phyloP scores from a whole-genome alignment of 2,329 filamentous ascomycete genomes.

The Hymenotorrendiella dingleyae region DNA sequence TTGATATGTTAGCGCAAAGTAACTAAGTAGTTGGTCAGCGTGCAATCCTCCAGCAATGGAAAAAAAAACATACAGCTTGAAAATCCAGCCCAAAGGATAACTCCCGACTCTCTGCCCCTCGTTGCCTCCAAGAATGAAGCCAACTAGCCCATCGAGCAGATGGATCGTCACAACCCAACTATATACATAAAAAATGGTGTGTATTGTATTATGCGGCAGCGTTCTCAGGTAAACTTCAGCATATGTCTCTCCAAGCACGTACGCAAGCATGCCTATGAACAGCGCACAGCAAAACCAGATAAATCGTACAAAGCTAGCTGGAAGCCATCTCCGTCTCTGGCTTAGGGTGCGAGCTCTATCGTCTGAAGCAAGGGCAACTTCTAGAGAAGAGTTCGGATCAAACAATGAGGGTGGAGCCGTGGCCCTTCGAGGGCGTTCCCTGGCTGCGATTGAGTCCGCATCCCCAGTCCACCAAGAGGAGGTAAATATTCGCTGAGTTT shows the following conservation, averaged over 20 bases:
- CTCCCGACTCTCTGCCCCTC: conserved; percentile 62
- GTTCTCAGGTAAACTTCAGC: conserved; percentile 64
- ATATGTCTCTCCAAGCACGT: conserved; percentile 63
- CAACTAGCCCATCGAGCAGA: conserved; percentile 56
- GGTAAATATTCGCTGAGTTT: conserved; percentile 63
- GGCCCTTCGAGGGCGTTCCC: conserved; percentile 35
- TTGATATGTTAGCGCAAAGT: conserved; percentile 65
- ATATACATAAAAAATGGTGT: conserved; percentile 65
- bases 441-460: conserved; percentile 36
- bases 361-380: conserved; percentile 26
- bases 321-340: conserved; percentile 44
- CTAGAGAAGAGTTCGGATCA: conserved; percentile 27
- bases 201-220: conserved; percentile 58
- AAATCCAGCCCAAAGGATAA: conserved; percentile 66
- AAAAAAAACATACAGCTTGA: conserved; percentile 55
- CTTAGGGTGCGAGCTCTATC: conserved; percentile 14
- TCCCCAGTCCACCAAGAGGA: conserved; percentile 61
- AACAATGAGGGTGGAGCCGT: conserved; percentile 30
- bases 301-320: conserved; percentile 62
- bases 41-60: too few relatives aligned
- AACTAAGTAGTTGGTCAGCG: too few relatives aligned
- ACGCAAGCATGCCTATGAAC: conserved; percentile 56
- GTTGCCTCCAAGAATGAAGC: conserved; percentile 60
- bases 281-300: conserved; percentile 64
- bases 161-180: conserved; percentile 64